These are phyloP conservation scores for Tylopilus felleus DNA, from an alignment of 768 basidiomycete species.

Conservation along the genomic window DNA sequence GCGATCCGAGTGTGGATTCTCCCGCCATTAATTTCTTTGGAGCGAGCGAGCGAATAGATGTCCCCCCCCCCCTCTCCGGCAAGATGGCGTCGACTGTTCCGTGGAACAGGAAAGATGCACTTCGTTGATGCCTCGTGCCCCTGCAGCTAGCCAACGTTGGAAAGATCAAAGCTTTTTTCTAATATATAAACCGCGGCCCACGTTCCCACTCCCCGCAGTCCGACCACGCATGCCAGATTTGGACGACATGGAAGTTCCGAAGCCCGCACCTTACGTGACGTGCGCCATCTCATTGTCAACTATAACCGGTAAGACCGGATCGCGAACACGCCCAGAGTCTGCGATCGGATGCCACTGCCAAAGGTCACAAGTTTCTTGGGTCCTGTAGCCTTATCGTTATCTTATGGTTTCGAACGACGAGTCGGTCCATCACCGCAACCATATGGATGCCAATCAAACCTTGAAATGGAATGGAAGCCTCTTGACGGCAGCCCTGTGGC, in stretches of 20 bases:
- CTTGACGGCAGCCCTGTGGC: constrained; percentile 6
- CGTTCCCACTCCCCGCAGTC: constrained; percentile 5
- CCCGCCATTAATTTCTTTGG: background rate
- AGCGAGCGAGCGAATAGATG: background rate
- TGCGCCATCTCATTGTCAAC: background rate
- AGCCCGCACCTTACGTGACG: constrained; percentile 1
- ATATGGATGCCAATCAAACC: constrained; percentile 21
- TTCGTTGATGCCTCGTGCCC: constrained; percentile 55
- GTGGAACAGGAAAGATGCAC: constrained; percentile 45
- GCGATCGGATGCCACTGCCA: background rate
- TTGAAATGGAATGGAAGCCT: constrained; percentile 25
- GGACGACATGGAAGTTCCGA: constrained; percentile 46
- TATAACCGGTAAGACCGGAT: background rate
- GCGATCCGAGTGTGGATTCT: background rate
- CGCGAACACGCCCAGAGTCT: background rate
- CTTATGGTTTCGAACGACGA: no score
- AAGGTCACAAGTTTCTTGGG: no score
- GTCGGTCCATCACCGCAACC: constrained; percentile 16
- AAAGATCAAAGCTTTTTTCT: constrained; percentile 5
- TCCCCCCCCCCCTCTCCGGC: no score
- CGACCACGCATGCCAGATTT: background rate
- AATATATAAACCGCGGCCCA: background rate
- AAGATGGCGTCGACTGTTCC: constrained; percentile 48
- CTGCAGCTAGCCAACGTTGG: constrained; percentile 35
- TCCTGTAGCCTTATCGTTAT: background rate